Base-by-base conservation (phyloP, 176 grass and related monocot genomes). In the Cocos nucifera region DNA sequence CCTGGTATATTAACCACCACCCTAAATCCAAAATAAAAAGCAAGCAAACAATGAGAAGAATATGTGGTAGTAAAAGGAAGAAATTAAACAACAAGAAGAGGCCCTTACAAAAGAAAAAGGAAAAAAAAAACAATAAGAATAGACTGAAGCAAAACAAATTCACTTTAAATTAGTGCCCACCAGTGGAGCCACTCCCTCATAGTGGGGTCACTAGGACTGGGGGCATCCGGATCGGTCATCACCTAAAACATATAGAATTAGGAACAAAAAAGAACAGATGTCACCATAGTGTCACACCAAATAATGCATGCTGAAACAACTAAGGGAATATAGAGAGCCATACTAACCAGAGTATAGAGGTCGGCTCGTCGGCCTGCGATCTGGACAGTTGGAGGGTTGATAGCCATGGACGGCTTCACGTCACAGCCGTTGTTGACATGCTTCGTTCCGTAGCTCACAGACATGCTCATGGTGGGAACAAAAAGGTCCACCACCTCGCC, bases 211-310 rank as follows among this genome's bases (percentile, higher is more conserved):
- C 89, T 95, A 15, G 89, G 89, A 53, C 89, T 89, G 5, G 85
- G 89, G 17, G 89, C 89, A 63, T 95, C 89, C 6, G 86, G 90
- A 51, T 95, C 90, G 29, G 82, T 84, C 90, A 95, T 89, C 51
- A 95, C 50, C 90, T 95, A n/a, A 12, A 12, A 44, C 9, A 12
- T 26, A 50, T 6, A 4, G 3, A 26, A 32, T 21, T 21, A 21
- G 65, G 9, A 49, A 17, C 7, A 3, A 53, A 29, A 55, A 8
- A 50, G 23, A 15, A 12, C 70, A 32, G 14, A 64, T 15, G 35
- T 12, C 10, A 23, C 8, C 48, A 60, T 58, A 27, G 15, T 50
- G 19, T n/a, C 15, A 65, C 49, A 12, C 3, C 22, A 65, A 30
- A 50, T 32, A 25, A 60, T 53, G 7, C 53, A 65, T 6, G 12